These are phyloP conservation scores for Dujonia santamariae DNA, from an alignment of 1,139 yeast genomes.

Conservation along the genomic window DNA sequence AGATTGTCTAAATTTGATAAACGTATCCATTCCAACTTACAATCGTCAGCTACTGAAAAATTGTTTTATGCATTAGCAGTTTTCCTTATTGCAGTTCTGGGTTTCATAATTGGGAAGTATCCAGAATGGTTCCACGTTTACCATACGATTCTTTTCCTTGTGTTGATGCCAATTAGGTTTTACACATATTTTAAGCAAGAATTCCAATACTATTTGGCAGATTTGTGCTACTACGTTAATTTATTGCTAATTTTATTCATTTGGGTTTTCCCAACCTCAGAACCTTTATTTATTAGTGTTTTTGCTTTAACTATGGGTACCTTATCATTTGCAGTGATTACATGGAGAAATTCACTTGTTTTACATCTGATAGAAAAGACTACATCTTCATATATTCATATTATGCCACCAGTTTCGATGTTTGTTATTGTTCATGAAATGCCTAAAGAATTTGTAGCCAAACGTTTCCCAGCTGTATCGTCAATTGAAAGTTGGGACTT, in stretches of 20 bases:
- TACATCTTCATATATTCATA: conserved; percentile 88
- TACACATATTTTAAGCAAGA: conserved; percentile 77
- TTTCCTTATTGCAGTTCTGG: conserved; percentile 65
- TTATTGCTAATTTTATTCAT: conserved; percentile 63
- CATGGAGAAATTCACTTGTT: conserved; percentile 94
- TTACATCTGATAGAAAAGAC: conserved; percentile 90
- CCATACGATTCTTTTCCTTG: conserved; percentile 59
- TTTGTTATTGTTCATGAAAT: conserved; percentile 84
- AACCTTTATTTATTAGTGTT: conserved; percentile 71
- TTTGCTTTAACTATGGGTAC: conserved; percentile 90
- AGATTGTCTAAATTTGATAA: conserved; percentile 56
- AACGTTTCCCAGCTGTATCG: conserved; percentile 79
- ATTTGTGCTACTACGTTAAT: conserved; percentile 90
- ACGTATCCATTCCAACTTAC: conserved; percentile 47
- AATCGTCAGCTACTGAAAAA: conserved; percentile 71
- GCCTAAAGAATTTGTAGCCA: conserved; percentile 48
- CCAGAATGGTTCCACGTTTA: conserved; percentile 77
- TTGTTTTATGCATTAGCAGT: conserved; percentile 75
- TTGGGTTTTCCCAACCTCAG: conserved; percentile 80
- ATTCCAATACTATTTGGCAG: conserved; percentile 87
- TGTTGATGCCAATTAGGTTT: conserved; percentile 81
- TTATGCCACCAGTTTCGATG: conserved; percentile 86
- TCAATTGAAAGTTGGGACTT: conserved; percentile 67
- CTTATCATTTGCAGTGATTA: conserved; percentile 86
- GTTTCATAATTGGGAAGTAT: conserved; percentile 72